Conservation (phyloP, 208 protist genomes). For the Tritrichomonas foetus region DNA sequence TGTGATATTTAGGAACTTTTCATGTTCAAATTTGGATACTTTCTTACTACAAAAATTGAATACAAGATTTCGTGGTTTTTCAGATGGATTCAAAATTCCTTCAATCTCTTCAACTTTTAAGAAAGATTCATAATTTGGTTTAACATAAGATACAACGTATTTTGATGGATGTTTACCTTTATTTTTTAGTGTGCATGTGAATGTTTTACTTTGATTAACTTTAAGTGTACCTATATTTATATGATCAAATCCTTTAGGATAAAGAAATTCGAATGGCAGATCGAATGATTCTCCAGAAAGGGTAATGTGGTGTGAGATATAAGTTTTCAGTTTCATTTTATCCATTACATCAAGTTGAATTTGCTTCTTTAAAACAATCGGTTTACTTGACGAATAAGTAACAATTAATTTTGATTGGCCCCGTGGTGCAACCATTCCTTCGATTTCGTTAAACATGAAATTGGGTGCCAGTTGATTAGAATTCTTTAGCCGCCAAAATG, state of each 20-base stretch:
- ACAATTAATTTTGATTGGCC: background rate
- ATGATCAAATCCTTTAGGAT: background rate
- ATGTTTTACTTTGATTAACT: background rate
- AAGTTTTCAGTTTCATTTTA: background rate
- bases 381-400: background rate
- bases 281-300: background rate
- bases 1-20: background rate
- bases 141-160: background rate
- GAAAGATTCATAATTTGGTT: background rate
- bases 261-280: background rate
- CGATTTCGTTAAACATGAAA: background rate
- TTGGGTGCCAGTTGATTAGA: background rate
- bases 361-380: background rate
- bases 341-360: constrained; percentile 10
- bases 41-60: background rate
- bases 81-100: background rate
- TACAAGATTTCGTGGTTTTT: background rate
- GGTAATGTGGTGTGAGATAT: background rate
- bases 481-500: background rate
- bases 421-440: background rate
- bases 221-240: background rate
- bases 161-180: background rate
- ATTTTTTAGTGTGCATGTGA: background rate
- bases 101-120: background rate
- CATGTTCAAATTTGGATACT: background rate